These are phyloP conservation scores for Chrysanthemum seticuspe DNA, from an alignment of 129 eudicot species.

Conservation along the genomic window DNA sequence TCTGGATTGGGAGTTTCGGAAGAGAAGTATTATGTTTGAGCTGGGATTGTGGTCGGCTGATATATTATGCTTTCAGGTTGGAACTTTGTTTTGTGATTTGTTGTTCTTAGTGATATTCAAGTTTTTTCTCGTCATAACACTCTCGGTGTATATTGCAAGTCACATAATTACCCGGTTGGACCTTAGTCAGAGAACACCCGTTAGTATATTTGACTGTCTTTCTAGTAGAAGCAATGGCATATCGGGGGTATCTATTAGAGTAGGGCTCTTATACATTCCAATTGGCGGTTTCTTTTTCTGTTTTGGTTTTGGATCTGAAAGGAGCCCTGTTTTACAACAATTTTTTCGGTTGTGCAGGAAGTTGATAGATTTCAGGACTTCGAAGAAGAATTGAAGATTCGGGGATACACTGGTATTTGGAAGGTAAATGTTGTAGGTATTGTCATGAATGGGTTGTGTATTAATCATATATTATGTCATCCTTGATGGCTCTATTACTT, in stretches of 20 bases:
- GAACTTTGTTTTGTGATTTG: neutral
- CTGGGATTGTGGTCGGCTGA: slow-evolving; percentile 94
- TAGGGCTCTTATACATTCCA: no score
- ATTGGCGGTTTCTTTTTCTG: neutral
- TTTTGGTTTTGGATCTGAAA: neutral
- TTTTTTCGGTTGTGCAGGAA: slow-evolving; percentile 53
- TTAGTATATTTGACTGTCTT: no score
- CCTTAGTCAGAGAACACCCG: neutral
- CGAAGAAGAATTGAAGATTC: slow-evolving; percentile 59
- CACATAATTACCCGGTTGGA: neutral
- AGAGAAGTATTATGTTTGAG: slow-evolving; percentile 66
- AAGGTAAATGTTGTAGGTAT: slow-evolving; percentile 51
- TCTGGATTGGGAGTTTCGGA: slow-evolving; percentile 86
- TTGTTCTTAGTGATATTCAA: neutral
- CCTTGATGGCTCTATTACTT: slow-evolving; percentile 8
- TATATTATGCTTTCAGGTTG: slow-evolving; percentile 88
- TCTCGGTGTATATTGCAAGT: neutral
- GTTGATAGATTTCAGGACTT: slow-evolving; percentile 85
- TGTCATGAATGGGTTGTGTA: neutral
- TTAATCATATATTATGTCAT: neutral
- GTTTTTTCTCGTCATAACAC: neutral
- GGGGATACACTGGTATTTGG: slow-evolving; percentile 90
- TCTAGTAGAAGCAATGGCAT: no score
- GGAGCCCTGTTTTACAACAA: slow-evolving; percentile 7
- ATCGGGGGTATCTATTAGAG: no score